These are phyloP conservation scores for Brassica hybrid DNA, from an alignment of 441 rosid genomes.

Conservation along the genomic window DNA sequence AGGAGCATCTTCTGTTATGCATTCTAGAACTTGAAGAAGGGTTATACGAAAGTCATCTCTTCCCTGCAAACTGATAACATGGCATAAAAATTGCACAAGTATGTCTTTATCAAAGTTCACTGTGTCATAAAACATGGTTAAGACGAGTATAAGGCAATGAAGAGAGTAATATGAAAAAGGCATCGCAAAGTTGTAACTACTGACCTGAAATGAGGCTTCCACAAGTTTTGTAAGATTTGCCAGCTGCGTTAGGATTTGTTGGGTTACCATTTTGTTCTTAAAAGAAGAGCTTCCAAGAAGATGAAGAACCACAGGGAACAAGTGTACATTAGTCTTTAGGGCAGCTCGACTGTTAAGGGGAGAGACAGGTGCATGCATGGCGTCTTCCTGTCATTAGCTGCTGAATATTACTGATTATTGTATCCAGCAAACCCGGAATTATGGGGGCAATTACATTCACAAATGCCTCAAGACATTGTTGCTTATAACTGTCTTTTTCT, in stretches of 20 bases:
- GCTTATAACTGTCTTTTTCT: constrained; percentile 83
- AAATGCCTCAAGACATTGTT: constrained; percentile 77
- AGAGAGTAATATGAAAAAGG: constrained; percentile 14
- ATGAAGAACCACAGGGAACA: constrained; percentile 87
- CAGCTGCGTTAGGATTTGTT: constrained; percentile 67
- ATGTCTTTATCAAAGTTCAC: not conserved
- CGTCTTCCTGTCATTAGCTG: constrained; percentile 90
- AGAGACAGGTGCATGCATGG: constrained; percentile 62
- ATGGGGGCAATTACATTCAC: constrained; percentile 65
- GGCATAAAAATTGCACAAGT: constrained; percentile 6
- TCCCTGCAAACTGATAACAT: constrained; percentile 59
- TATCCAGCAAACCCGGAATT: constrained; percentile 74
- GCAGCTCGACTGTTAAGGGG: constrained; percentile 62
- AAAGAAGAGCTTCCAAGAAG: constrained; percentile 85
- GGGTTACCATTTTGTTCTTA: constrained; percentile 73
- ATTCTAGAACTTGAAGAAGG: constrained; percentile 80
- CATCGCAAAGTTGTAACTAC: constrained; percentile 36
- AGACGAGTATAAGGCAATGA: not conserved
- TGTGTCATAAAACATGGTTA: not conserved
- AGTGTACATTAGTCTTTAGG: constrained; percentile 68
- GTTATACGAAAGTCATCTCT: constrained; percentile 95
- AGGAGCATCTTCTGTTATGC: constrained; percentile 71
- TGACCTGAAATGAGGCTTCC: no score
- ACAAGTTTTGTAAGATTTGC: constrained; percentile 76
- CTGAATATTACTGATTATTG: constrained; percentile 76